Conservation (phyloP, 495 filamentous ascomycete genomes). For the Aspergillus wentii region DNA sequence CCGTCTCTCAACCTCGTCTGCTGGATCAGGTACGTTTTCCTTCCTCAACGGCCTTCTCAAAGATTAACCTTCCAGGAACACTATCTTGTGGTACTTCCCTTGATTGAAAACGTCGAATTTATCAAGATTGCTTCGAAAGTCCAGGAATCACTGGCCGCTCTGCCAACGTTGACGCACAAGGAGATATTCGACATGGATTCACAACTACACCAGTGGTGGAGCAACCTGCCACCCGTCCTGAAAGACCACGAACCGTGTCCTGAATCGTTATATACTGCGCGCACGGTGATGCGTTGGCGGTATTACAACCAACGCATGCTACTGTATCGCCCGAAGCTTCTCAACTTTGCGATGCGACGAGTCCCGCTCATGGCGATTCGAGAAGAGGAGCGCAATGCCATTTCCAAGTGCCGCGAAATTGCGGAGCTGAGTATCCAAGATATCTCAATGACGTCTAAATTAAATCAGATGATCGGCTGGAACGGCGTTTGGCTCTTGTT, state of each 20-base stretch:
- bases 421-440: constrained; percentile 61
- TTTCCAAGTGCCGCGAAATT: constrained; percentile 57
- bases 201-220: constrained; percentile 61
- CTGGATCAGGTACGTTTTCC: no score
- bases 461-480: constrained; percentile 72
- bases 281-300: constrained; percentile 71
- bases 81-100: constrained; percentile 59
- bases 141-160: constrained; percentile 63
- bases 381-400: constrained; percentile 59
- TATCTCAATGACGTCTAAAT: constrained; percentile 52
- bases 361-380: constrained; percentile 41
- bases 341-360: constrained; percentile 59
- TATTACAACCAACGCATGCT: constrained; percentile 70
- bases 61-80: no score
- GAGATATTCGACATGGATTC: constrained; percentile 55
- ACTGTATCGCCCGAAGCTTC: constrained; percentile 61
- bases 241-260: constrained; percentile 56
- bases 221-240: constrained; percentile 58
- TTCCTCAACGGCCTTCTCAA: no score
- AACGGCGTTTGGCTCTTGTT: constrained; percentile 72
- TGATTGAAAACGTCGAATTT: constrained; percentile 68
- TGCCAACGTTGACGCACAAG: constrained; percentile 53
- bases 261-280: constrained; percentile 59
- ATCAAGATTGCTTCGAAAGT: constrained; percentile 65
- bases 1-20: no score